Conservation (phyloP, 2,329 filamentous ascomycete species). For the Pyrenophora teres region DNA sequence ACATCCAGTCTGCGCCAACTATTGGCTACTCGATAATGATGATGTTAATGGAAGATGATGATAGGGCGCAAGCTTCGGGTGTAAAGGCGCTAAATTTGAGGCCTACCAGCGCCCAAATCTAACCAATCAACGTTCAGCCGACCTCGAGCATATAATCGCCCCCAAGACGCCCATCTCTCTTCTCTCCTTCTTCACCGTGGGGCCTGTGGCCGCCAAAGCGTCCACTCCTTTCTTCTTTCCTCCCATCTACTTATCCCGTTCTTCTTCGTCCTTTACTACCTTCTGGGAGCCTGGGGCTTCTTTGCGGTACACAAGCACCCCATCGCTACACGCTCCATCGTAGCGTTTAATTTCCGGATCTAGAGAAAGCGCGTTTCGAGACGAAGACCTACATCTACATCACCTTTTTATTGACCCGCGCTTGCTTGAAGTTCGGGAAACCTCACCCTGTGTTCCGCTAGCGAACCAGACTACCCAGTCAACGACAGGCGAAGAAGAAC, state of each 20-base stretch:
- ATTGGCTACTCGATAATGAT: neutral
- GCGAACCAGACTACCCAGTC: conserved; percentile 3
- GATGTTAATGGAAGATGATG: neutral
- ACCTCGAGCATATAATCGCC: neutral
- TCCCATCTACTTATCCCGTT: conserved; percentile 1
- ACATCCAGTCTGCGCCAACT: too few relatives aligned
- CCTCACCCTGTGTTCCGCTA: conserved; percentile 1
- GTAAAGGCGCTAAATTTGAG: conserved; percentile 1
- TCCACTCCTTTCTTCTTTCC: conserved; percentile 1
- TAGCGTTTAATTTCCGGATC: conserved; percentile 4
- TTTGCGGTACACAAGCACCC: neutral
- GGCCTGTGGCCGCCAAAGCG: conserved; percentile 2
- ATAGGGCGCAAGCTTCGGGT: neutral
- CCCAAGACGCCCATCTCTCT: neutral
- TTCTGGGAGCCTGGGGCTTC: conserved; percentile 3
- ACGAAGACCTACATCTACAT: conserved; percentile 4
- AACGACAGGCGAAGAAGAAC: conserved; percentile 3
- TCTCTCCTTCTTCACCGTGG: conserved; percentile 11
- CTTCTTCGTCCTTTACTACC: conserved; percentile 1
- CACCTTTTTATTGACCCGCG: conserved; percentile 7
- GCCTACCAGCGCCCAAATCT: neutral
- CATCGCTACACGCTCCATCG: conserved; percentile 3
- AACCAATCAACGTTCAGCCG: neutral
- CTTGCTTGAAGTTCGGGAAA: conserved; percentile 5
- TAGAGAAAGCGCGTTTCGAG: neutral